Evolutionary conservation across 2,329 filamentous ascomycete genomes (phyloP).

Genomic region (Colletotrichum aenigma): DNA sequence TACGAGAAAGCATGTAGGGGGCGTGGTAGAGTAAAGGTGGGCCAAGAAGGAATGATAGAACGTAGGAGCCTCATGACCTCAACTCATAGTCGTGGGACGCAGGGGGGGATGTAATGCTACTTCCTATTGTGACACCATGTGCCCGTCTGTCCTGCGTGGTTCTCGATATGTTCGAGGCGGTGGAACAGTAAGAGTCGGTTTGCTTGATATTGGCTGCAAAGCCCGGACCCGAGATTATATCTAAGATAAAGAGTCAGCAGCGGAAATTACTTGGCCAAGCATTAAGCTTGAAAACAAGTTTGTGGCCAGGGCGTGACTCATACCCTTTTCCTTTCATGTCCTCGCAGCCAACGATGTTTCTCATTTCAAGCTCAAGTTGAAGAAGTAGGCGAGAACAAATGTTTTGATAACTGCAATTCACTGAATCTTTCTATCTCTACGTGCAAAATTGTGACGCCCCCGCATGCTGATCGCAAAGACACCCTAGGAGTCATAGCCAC

Average conservation of each 20-base stretch:
- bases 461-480: too few species aligned
- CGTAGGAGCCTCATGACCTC: rapidly evolving
- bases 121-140: not conserved
- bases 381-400: too few species aligned
- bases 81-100: not conserved
- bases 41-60: not conserved
- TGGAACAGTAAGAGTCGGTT: not conserved
- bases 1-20: not conserved
- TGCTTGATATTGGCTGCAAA: not conserved
- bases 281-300: not conserved
- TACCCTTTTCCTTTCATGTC: too few species aligned
- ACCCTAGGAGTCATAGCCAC: too few species aligned
- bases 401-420: too few species aligned
- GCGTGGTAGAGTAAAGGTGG: rapidly evolving
- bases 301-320: too few species aligned
- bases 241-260: rapidly evolving
- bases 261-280: rapidly evolving
- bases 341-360: rapidly evolving
- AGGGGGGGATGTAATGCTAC: not conserved
- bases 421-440: too few species aligned
- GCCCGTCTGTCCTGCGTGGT: rapidly evolving
- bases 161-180: rapidly evolving
- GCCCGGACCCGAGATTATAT: rapidly evolving
- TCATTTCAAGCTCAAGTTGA: too few species aligned
- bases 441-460: too few species aligned